Base-by-base conservation (phyloP, 306 rosid species). In the Castanopsis chinensis region DNA sequence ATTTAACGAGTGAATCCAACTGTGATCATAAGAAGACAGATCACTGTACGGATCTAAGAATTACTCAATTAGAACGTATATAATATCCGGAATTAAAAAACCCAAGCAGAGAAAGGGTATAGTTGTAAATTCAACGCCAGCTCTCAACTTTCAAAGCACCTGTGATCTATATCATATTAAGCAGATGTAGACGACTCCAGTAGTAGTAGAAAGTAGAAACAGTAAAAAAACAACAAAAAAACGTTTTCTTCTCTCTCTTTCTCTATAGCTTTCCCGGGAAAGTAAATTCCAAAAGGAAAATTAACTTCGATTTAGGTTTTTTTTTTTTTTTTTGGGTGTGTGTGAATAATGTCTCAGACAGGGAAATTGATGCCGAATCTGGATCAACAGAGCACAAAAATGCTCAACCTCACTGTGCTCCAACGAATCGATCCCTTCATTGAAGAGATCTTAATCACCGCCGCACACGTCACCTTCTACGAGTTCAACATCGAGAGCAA, bases 301-400 rank as follows among this genome's bases (percentile, higher is more conserved):
- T 78, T 65, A 60, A 52, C 58, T 75, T 77, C 79, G 81, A 77
- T 79, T 78, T 82, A 69, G 30, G 71, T 49, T 64, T 56, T 23
- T 57, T 49, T 72, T 30, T 35, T 35, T 35, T 35, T 35, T 12
- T 49, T 10, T 12, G n/a, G n/a, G n/a, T 10, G 0, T 15, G 4
- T 49, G 53, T 10, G 17, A 49, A 49, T 10, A 13, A 90, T 90
- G 94, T 78, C 92, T 65, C 93, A 88, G 81, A 72, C 84, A 19
- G 96, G 88, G 87, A 94, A 94, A 82, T 73, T 94, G 81, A 94
- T 88, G 89, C 99, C 99, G 73, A 94, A 94, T 90, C 91, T 94
- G 59, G 99, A 94, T 85, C 93, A 85, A 76, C 88, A 87, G 74
- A 89, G 85, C 89, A 94, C 99, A 18, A 94, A 91, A 81, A 78